Evolutionary conservation across 805 yeast genomes (phyloP), one percentile per base, ranked within the genome.

Genomic region (Starmerella geochares): DNA sequence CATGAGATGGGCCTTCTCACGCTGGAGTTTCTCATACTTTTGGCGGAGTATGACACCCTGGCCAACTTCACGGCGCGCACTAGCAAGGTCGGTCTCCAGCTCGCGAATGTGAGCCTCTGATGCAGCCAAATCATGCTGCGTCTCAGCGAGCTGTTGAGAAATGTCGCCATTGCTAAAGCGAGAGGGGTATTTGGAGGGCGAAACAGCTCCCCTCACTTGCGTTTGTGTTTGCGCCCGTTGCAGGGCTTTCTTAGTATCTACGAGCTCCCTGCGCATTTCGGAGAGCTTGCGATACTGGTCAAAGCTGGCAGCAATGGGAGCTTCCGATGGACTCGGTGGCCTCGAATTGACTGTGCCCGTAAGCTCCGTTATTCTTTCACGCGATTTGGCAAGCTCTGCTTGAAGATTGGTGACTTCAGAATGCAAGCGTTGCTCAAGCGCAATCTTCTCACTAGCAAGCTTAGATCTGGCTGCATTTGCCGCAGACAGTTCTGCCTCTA

Each of bases 11-110:
- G 61, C 59, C 50, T 58, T 58, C 32, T 60, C 63, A 7, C 54
- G 57, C 43, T 53, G 60, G 11, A 57, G 51, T 40, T 57, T 53
- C 47, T 60, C 60, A 10, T 58, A 52, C 37, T 50, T 51, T 36
- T 56, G 57, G 32, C 50, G 50, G 10, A 57, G 47, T 2, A 49
- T 24, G 10, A 44, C 27, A 20, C 8, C 11, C 29, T 52, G 36
- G 7, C 54, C 54, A 9, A 39, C 25, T 24, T 48, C 51, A 4
- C 40, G 29, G 16, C 50, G 43, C 8, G 53, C 45, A n/a, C 47
- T 10, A 13, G 33, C 46, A 2, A 55, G 46, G 19, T 55, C 56
- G 1, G 36, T 14, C 20, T 49, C 35, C n/a, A 47, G 24, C 17
- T 41, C 46, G 2, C 31, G 45, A 9, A 49, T 29, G 14, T 41